Base-by-base conservation (phyloP, 2,329 filamentous ascomycete species). In the Zymoseptoria tritici region DNA sequence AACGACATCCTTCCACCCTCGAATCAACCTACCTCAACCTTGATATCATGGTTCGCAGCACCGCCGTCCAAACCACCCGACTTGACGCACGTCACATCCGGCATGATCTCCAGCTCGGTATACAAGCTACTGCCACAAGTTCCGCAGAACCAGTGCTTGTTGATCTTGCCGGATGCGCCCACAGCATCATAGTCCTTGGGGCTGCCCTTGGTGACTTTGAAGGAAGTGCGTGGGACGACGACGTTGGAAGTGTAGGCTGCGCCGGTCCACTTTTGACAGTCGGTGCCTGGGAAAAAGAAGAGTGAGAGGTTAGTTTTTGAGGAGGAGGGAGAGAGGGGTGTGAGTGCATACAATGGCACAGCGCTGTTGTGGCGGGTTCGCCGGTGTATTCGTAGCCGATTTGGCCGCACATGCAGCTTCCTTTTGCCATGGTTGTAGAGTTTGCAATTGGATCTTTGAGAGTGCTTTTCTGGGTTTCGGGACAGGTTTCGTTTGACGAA, bases 251-350 rank as follows among this genome's bases (percentile, higher is more conserved):
- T 83, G 67, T 78, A 84, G 13, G 81, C 76, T n/a, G 78, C 74
- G 49, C 81, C 81, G 8, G 80, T 78, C 79, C 77, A 72, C 60
- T 84, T 83, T 63, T 83, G 80, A 67, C 81, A 83, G 61, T 83
- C 80, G 11, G 67, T 65, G 68, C 80, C 51, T 53, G 51, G 22
- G 22, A 8, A 22, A 24, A 16, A 19, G 6, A 24, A 11, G 49
- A 11, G 49, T 11, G 3, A 4, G 49, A 51, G 8, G 16, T 50
- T 16, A 16, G n/a, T n/a, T n/a, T n/a, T n/a, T n/a, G 49, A 51
- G 3, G 36, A 13, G n/a, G 6, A 2, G 0, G 49, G 9, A 22
- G 8, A 29, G 20, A 82, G 66, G 83, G 80, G 36, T 29, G 22
- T 2, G 4, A 4, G 13, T 7, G 49, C 49, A n/a, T 55, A 52